Conservation (phyloP, 2,329 filamentous ascomycete species). For the Colletotrichum siamense region DNA sequence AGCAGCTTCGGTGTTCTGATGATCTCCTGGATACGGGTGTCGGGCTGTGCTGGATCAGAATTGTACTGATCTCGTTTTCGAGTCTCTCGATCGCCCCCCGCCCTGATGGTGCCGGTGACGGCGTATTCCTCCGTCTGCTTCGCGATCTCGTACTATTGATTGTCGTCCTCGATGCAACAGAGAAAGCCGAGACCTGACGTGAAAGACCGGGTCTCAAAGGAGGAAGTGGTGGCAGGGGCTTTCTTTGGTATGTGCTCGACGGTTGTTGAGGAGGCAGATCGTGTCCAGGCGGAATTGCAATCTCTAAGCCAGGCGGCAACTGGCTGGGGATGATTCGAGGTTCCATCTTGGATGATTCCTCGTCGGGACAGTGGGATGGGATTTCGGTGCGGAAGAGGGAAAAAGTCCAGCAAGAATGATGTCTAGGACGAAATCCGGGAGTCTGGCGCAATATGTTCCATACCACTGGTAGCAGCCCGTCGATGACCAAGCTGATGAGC, state of each 20-base stretch:
- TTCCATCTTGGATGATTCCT: constrained; percentile 8
- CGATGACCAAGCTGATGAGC: constrained; percentile 9
- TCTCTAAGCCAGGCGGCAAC: constrained; percentile 23
- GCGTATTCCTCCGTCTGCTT: constrained; percentile 6
- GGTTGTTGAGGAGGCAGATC: constrained; percentile 24
- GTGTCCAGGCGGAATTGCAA: constrained; percentile 21
- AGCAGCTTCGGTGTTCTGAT: constrained; percentile 12
- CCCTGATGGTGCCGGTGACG: neutral
- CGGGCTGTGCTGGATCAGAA: constrained; percentile 11
- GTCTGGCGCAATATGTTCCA: constrained; percentile 19
- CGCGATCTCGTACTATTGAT: neutral
- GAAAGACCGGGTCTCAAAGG: neutral
- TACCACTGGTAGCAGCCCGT: constrained; percentile 14
- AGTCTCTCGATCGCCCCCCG: neutral
- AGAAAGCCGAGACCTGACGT: constrained; percentile 6
- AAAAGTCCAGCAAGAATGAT: neutral
- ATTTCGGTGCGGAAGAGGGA: neutral
- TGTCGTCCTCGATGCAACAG: constrained; percentile 2
- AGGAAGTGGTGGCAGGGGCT: constrained; percentile 30
- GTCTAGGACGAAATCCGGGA: constrained; percentile 9
- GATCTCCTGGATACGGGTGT: neutral
- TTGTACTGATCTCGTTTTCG: constrained; percentile 13
- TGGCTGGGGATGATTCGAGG: constrained; percentile 14
- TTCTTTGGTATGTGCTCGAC: constrained; percentile 26
- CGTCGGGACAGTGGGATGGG: neutral